Evolutionary conservation across 169 alveolate genomes (phyloP), one percentile per base, ranked within the genome.

Genomic region (Babesia caballi): DNA sequence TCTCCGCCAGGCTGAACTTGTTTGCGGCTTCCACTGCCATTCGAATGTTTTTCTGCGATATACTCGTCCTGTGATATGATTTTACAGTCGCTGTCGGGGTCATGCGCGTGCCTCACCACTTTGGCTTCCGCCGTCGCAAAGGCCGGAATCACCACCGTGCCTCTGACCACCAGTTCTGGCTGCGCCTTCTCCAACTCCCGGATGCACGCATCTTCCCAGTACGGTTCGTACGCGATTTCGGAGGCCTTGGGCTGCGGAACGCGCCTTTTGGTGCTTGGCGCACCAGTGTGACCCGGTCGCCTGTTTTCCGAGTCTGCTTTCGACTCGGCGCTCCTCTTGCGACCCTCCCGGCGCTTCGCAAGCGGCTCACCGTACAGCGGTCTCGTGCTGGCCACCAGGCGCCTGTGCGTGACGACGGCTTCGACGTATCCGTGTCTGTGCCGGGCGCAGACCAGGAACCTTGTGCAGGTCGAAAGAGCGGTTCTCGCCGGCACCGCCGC

Each of bases 61-160:
- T 19, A 17, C 8, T 7, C n/a, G 11, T 52, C 40, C 21, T 9
- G 9, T 12, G 35, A 21, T 4, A 23, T 40, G 9, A 40, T 28
- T 9, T 6, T 7, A 4, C 21, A n/a, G 19, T 5, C 19, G 7
- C 6, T 19, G 32, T 56, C 21, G 56, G 35, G 7, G 3, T 0
- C 5, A 9, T 2, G 28, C 35, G 66, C 19, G 38, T 59, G 19
- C 40, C 19, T 42, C 2, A 38, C 54, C 27, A 78, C 73, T 53
- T 44, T 67, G 12, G 87, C 66, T 23, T 78, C 87, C 1, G 66
- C 21, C 21, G 87, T 78, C 17, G 65, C 70, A 33, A 78, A 78
- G 17, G 87, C 87, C 27, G 87, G 87, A 40, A 81, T 63, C 27
- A 42, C 59, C 30, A 81, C 83, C 7, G 78, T 72, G 44, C 88